Evolutionary conservation across 2,329 filamentous ascomycete genomes (phyloP).

Genomic region (Trichophyton mentagrophytes): DNA sequence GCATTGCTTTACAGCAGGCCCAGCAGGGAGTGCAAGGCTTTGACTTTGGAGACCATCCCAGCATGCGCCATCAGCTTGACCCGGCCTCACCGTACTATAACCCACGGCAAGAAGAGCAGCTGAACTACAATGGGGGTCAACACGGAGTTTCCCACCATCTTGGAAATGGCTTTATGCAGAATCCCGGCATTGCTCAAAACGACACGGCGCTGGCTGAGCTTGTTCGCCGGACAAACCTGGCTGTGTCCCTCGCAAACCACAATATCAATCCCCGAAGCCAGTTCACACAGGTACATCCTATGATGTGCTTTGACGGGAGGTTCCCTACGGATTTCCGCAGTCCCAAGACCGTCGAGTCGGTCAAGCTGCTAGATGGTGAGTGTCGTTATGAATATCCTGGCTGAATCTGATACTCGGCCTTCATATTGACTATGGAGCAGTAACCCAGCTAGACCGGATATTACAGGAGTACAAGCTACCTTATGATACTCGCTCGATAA

Average conservation of each 20-base stretch:
- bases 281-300: slow-evolving; percentile 16
- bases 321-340: slow-evolving; percentile 16
- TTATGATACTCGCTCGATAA: slow-evolving; percentile 12
- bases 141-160: not conserved
- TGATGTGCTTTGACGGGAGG: slow-evolving; percentile 16
- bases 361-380: slow-evolving; percentile 17
- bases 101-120: not conserved
- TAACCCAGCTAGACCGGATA: slow-evolving; percentile 18
- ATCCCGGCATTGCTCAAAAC: not conserved
- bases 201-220: slow-evolving; percentile 7
- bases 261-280: slow-evolving; percentile 13
- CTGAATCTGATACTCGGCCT: not conserved
- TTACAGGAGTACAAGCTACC: slow-evolving; percentile 17
- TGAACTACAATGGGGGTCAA: not conserved
- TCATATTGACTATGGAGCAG: slow-evolving; percentile 2
- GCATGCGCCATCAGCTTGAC: not conserved
- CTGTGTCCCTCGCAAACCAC: slow-evolving; percentile 15
- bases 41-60: slow-evolving; percentile 7
- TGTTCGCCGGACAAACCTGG: slow-evolving; percentile 16
- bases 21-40: slow-evolving; percentile 13
- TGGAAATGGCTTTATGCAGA: not conserved
- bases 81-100: not conserved
- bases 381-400: not conserved
- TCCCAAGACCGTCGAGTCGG: slow-evolving; percentile 15
- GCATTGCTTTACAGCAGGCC: slow-evolving; percentile 14